Evolutionary conservation across 2,329 filamentous ascomycete genomes (phyloP).

Genomic region (Microascus cirrosus): DNA sequence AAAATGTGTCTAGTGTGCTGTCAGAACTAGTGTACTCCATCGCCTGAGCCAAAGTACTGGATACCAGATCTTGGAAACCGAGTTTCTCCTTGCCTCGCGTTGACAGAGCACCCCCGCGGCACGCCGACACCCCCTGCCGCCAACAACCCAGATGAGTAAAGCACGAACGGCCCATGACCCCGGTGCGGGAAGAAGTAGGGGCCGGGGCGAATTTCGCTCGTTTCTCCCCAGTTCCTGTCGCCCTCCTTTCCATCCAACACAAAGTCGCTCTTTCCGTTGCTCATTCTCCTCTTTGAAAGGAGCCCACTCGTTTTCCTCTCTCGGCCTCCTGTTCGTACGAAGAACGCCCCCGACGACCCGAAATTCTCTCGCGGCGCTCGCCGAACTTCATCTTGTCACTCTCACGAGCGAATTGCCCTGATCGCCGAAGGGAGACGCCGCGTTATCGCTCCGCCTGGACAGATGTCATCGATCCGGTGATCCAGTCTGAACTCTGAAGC

Average conservation of each 20-base stretch:
- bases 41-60: too few species aligned
- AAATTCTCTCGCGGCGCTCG: not conserved
- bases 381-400: not conserved
- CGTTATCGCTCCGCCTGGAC: not conserved
- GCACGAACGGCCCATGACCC: not conserved
- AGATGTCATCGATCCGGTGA: conserved; percentile 3
- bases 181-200: not conserved
- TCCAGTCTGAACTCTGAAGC: not conserved
- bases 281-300: not conserved
- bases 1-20: too few species aligned
- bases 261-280: conserved; percentile 1
- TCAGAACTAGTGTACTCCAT: too few species aligned
- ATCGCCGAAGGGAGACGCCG: not conserved
- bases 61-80: too few species aligned
- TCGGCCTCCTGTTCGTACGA: not conserved
- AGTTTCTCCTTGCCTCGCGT: not conserved
- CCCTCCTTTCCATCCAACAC: conserved; percentile 5
- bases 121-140: not conserved
- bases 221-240: not conserved
- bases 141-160: not conserved
- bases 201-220: conserved; percentile 8
- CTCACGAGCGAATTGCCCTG: not conserved
- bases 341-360: not conserved
- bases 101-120: not conserved
- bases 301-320: not conserved